These are phyloP conservation scores for Byssoonygena ceratinophila DNA, from an alignment of 2,329 filamentous ascomycete species.

Conservation along the genomic window DNA sequence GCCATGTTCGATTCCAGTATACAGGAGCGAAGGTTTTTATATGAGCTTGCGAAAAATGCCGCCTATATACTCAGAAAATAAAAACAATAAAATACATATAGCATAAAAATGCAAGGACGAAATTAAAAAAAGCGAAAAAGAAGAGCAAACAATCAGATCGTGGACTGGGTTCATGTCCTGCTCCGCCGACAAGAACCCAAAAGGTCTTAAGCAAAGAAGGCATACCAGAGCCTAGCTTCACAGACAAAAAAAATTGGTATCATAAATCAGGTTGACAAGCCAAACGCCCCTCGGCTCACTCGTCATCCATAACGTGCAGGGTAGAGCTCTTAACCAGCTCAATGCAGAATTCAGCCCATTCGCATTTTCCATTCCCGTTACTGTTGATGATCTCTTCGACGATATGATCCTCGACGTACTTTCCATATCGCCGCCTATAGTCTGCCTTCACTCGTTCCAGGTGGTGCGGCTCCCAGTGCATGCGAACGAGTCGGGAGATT, in stretches of 20 bases:
- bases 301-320: conserved; percentile 9
- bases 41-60: no score
- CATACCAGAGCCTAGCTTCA: neutral
- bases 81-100: no score
- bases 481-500: conserved; percentile 73
- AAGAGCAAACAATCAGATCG: no score
- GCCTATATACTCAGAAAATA: no score
- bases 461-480: conserved; percentile 86
- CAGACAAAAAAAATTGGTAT: neutral
- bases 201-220: no score
- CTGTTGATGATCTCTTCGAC: conserved; percentile 58
- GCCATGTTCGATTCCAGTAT: no score
- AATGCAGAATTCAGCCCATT: conserved; percentile 67
- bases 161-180: no score
- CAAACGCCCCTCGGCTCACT: neutral
- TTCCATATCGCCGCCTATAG: conserved; percentile 66
- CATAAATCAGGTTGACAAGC: neutral
- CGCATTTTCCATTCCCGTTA: conserved; percentile 29
- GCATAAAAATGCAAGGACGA: no score
- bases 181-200: neutral
- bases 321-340: conserved; percentile 43
- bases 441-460: conserved; percentile 68
- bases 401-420: conserved; percentile 66
- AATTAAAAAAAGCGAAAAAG: no score
- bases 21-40: no score